A percentile compares a stretch with the other conserved stretches of the same genome.
phyloP scores from a whole-genome alignment of 345 rosid species.

The Erucastrum elatum region DNA sequence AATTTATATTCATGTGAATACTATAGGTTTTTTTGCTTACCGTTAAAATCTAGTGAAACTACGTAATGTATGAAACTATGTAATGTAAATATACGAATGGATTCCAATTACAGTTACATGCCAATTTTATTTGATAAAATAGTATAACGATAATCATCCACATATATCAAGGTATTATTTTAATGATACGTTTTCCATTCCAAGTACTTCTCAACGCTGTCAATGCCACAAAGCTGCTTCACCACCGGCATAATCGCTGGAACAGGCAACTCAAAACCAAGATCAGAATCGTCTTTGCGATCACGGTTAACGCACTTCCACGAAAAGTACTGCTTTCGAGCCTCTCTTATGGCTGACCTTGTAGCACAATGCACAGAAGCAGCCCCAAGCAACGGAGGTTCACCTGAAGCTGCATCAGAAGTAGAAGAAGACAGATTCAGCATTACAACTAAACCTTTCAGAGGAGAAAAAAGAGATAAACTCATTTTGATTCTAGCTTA shows the following conservation, averaged over 20 bases:
- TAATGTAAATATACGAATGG: neutral
- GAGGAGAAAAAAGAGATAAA: neutral
- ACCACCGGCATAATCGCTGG: slow-evolving; percentile 88
- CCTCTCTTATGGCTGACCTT: slow-evolving; percentile 72
- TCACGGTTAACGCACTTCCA: slow-evolving; percentile 45
- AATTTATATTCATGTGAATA: neutral
- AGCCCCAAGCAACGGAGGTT: slow-evolving; percentile 85
- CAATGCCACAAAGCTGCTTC: slow-evolving; percentile 72
- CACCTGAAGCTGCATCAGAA: slow-evolving; percentile 72
- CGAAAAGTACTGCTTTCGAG: slow-evolving; percentile 57
- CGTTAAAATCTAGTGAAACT: neutral
- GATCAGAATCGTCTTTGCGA: slow-evolving; percentile 3
- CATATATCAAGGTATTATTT: neutral
- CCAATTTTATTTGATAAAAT: neutral
- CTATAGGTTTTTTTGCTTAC: neutral
- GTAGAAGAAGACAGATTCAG: neutral
- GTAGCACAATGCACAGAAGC: slow-evolving; percentile 83
- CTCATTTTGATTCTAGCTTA: neutral
- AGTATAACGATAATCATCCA: neutral
- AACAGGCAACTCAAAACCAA: slow-evolving; percentile 55
- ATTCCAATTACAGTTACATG: neutral
- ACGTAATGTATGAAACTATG: neutral
- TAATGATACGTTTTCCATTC: slow-evolving; percentile 36
- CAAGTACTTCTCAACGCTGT: slow-evolving; percentile 65
- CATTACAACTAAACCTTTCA: neutral